Percentiles rank a stretch among this genome's conserved stretches.
These are phyloP conservation scores for Termitomyces sp. DNA, from an alignment of 768 basidiomycete species.

Conservation along the genomic window DNA sequence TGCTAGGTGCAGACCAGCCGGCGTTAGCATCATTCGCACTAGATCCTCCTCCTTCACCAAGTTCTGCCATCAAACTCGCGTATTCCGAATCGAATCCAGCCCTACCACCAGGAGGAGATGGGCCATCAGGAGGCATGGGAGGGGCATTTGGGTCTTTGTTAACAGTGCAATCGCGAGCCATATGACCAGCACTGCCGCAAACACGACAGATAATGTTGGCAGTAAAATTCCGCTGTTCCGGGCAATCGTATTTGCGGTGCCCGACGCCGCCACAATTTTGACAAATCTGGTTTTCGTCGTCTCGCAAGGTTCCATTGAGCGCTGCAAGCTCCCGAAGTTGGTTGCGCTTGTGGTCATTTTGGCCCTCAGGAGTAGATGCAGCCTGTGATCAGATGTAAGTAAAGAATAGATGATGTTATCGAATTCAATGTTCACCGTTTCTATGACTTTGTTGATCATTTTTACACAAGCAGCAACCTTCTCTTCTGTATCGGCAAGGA, in stretches of 20 bases:
- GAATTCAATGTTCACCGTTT: slow-evolving; percentile 65
- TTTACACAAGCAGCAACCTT: slow-evolving; percentile 90
- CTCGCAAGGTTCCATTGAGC: slow-evolving; percentile 96
- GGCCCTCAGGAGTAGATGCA: slow-evolving; percentile 97
- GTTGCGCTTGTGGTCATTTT: slow-evolving; percentile 99
- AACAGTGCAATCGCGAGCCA: slow-evolving; percentile 97
- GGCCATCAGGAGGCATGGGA: slow-evolving; percentile 36
- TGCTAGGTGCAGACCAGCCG: slow-evolving; percentile 46
- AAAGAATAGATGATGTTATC: not conserved
- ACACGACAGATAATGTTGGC: slow-evolving; percentile 99
- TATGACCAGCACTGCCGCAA: slow-evolving; percentile 97
- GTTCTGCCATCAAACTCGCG: slow-evolving; percentile 94
- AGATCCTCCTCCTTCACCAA: slow-evolving; percentile 74
- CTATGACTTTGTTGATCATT: slow-evolving; percentile 97
- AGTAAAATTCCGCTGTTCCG: slow-evolving; percentile 96
- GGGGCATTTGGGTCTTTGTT: slow-evolving; percentile 86
- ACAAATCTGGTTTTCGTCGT: slow-evolving; percentile 99
- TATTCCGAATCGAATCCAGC: slow-evolving; percentile 97
- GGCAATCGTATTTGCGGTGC: slow-evolving; percentile 98
- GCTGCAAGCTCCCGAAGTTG: slow-evolving; percentile 97
- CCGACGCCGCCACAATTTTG: slow-evolving; percentile 94
- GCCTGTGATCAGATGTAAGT: slow-evolving; percentile 54
- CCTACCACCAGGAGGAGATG: slow-evolving; percentile 53
- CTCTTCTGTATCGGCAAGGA: slow-evolving; percentile 88
- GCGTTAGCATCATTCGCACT: slow-evolving; percentile 52